Evolutionary conservation across 306 rosid species (phyloP), one percentile per base, ranked within the genome.

Genomic region (Cucumis melo): DNA sequence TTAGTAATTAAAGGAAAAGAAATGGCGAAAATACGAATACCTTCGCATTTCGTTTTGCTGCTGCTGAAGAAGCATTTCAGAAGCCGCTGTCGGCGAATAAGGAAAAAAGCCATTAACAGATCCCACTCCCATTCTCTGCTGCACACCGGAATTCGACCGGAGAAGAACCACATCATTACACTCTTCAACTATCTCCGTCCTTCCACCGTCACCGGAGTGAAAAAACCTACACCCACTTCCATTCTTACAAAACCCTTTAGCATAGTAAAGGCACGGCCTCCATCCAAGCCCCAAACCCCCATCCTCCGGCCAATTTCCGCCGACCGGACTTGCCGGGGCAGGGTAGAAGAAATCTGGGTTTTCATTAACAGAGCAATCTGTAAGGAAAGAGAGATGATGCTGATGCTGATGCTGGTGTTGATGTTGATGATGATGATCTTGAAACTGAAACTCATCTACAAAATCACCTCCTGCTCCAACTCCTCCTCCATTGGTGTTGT

Each of bases 241-340:
- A 70, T 95, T 95, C 68, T 95, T 95, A 77, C 99, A 95, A 79
- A 81, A 95, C 78, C 99, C 99, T 89, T 96, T 90, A 2, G 99
- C 99, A 76, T 72, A 95, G 82, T 95, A 95, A 34, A 95, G 89
- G 48, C 99, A 95, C 4, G 99, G 98, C 70, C 92, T 90, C 99
- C 99, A 95, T 1, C 99, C 99, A 41, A 92, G 79, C 44, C 96
- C 90, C 81, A 34, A 86, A 83, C 6, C 36, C 77, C 27, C 76
- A 83, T 91, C 97, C 60, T 94, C 99, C 8, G 91, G 73, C 96
- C 70, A 91, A 83, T 85, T 89, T 70, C 88, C 96, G 12, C 63
- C 74, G 16, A 87, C 83, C 0, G 93, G 96, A 56, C 93, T 91
- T 0, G 89, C 78, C 4, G 82, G 90, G 81, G 82, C 88, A 17